Percentiles rank a stretch among this genome's conserved stretches.
These are phyloP conservation scores for Hymenoscyphus fraxineus DNA, from an alignment of 2,329 filamentous ascomycete species.

Conservation along the genomic window DNA sequence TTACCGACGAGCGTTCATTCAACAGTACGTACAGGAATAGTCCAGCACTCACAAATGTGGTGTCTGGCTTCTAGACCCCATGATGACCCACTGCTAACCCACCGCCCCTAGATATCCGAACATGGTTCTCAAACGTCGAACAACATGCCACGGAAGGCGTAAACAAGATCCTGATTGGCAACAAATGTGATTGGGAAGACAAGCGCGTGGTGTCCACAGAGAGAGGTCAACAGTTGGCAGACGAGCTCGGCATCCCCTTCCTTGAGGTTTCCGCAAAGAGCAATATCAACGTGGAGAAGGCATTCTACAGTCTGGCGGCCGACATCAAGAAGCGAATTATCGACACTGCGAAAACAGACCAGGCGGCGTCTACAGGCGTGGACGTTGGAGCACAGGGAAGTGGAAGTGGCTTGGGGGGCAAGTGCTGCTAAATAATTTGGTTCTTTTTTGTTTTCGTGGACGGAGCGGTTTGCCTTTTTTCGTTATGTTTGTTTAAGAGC, in stretches of 20 bases:
- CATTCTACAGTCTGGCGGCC: conserved; percentile 89
- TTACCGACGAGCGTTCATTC: conserved; percentile 99
- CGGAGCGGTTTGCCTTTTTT: conserved; percentile 17
- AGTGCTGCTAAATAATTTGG: conserved; percentile 66
- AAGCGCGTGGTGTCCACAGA: conserved; percentile 93
- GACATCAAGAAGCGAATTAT: conserved; percentile 99
- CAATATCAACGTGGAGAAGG: conserved; percentile 99
- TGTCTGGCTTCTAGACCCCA: conserved; percentile 1
- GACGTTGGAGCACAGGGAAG: conserved; percentile 62
- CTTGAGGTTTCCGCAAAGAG: conserved; percentile 98
- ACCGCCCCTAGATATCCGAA: conserved; percentile 75
- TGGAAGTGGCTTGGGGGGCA: conserved; percentile 53
- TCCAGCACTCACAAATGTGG: too few relatives aligned
- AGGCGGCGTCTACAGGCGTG: conserved; percentile 55
- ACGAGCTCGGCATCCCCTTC: conserved; percentile 96
- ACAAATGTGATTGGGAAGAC: conserved; percentile 99
- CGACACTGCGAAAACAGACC: conserved; percentile 79
- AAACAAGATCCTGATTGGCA: conserved; percentile 99
- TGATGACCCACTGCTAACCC: conserved; percentile 2
- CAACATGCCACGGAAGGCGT: conserved; percentile 98
- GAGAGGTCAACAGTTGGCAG: conserved; percentile 85
- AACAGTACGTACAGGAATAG: conserved; percentile 60
- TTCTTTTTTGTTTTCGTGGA: conserved; percentile 5
- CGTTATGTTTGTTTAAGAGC: conserved; percentile 30
- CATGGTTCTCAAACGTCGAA: conserved; percentile 99